phyloP scores from a whole-genome alignment of 78 protist species.

The Bodo saltans region DNA sequence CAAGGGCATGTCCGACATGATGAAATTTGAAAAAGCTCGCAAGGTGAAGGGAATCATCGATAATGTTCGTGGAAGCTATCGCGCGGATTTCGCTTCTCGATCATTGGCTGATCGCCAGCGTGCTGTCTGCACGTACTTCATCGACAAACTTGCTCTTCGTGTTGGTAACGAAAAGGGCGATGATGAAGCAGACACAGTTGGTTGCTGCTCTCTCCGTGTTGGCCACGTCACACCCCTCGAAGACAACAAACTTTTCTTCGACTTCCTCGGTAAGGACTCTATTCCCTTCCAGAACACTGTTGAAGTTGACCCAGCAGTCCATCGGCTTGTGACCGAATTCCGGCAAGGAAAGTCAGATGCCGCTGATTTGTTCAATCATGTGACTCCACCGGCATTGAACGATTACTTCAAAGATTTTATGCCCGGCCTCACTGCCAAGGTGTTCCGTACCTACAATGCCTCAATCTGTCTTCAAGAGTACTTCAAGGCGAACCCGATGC shows the following conservation, averaged over 20 bases:
- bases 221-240: slow-evolving; percentile 79
- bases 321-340: slow-evolving; percentile 33
- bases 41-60: slow-evolving; percentile 71
- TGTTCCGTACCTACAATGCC: slow-evolving; percentile 99
- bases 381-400: slow-evolving; percentile 68
- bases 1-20: slow-evolving; percentile 83
- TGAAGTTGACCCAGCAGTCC: slow-evolving; percentile 49
- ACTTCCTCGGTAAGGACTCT: slow-evolving; percentile 97
- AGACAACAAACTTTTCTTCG: slow-evolving; percentile 52
- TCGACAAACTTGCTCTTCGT: slow-evolving; percentile 94
- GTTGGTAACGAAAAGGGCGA: slow-evolving; percentile 93
- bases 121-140: slow-evolving; percentile 82
- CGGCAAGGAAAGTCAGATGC: slow-evolving; percentile 30
- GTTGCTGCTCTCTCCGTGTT: slow-evolving; percentile 91
- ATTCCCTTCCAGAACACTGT: slow-evolving; percentile 79
- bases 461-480: slow-evolving; percentile 77
- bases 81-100: not conserved
- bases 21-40: slow-evolving; percentile 91
- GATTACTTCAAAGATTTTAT: slow-evolving; percentile 74
- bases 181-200: slow-evolving; percentile 97
- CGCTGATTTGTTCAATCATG: slow-evolving; percentile 64
- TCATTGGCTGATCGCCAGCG: slow-evolving; percentile 55
- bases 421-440: slow-evolving; percentile 93
- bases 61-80: slow-evolving; percentile 68
- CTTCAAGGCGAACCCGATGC: not conserved